Evolutionary conservation across 2,329 filamentous ascomycete species (phyloP).

Genomic region (Graphilbum sp.): DNA sequence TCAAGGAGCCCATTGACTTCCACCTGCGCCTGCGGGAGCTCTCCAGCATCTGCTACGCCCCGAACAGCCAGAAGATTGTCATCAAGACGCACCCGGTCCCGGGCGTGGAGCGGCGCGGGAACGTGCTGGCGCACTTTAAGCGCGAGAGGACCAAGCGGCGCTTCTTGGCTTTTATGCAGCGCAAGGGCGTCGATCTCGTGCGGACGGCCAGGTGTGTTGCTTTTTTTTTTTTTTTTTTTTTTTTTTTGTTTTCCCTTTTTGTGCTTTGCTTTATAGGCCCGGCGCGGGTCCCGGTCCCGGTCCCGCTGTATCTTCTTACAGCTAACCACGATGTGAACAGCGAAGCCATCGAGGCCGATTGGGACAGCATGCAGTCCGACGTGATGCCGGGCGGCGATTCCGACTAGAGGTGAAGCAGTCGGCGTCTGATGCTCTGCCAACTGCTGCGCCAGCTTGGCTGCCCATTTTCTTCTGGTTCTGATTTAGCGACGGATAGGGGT

Average conservation of each 20-base stretch:
- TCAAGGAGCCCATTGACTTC: constrained; percentile 34
- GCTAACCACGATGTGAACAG: constrained; percentile 11
- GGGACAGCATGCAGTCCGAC: constrained; percentile 20
- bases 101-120: constrained; percentile 21
- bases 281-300: too few species aligned
- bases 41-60: constrained; percentile 26
- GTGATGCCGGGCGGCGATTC: constrained; percentile 13
- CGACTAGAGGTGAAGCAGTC: too few species aligned
- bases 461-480: too few species aligned
- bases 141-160: constrained; percentile 33
- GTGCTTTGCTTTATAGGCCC: background rate
- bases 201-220: constrained; percentile 24
- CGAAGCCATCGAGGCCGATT: constrained; percentile 19
- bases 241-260: background rate
- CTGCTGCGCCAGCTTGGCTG: too few species aligned
- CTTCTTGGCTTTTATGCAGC: constrained; percentile 30
- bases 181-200: constrained; percentile 24
- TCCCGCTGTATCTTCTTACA: background rate
- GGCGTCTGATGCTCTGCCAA: too few species aligned
- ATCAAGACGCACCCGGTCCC: constrained; percentile 20
- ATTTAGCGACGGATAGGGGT: too few species aligned
- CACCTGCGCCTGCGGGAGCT: constrained; percentile 30
- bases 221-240: background rate
- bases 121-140: constrained; percentile 35
- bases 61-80: constrained; percentile 23